Percentiles rank a stretch among this genome's conserved stretches.
These are phyloP conservation scores for Huiozyma sinensis DNA, from an alignment of 805 yeast species.

Conservation along the genomic window DNA sequence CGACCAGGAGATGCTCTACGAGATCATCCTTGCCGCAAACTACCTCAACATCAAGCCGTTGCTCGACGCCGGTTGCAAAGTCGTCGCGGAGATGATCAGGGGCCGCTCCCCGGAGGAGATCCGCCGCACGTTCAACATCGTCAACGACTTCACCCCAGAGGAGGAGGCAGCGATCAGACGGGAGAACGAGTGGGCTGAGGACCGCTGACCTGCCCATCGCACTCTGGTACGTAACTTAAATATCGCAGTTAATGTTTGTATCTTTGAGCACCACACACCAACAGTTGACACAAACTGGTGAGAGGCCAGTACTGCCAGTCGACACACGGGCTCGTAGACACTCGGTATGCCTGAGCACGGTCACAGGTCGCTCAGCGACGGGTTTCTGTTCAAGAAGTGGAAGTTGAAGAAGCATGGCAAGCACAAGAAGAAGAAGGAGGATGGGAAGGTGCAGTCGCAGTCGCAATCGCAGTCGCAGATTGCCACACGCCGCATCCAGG, in stretches of 20 bases:
- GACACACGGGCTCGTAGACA: too few relatives aligned
- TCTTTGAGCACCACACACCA: background rate
- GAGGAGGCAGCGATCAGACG: slow-evolving; percentile 81
- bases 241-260: too few relatives aligned
- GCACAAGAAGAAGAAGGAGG: background rate
- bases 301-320: too few relatives aligned
- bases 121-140: slow-evolving; percentile 69
- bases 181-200: slow-evolving; percentile 89
- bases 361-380: slow-evolving; percentile 9
- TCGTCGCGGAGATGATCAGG: slow-evolving; percentile 75
- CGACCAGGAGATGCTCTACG: slow-evolving; percentile 83
- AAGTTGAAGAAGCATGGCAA: background rate
- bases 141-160: slow-evolving; percentile 75
- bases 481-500: slow-evolving; percentile 14
- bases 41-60: slow-evolving; percentile 66
- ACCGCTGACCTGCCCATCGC: slow-evolving; percentile 35
- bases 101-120: slow-evolving; percentile 74
- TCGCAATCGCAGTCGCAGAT: slow-evolving; percentile 1
- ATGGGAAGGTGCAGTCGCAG: background rate
- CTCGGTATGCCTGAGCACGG: background rate
- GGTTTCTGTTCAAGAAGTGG: slow-evolving; percentile 7
- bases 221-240: background rate
- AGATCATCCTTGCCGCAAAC: slow-evolving; percentile 72
- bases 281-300: background rate
- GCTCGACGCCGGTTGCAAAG: slow-evolving; percentile 69